Evolutionary conservation across 257 asterid species (phyloP), one percentile per base, ranked within the genome.

Genomic region (Prunella vulgaris): DNA sequence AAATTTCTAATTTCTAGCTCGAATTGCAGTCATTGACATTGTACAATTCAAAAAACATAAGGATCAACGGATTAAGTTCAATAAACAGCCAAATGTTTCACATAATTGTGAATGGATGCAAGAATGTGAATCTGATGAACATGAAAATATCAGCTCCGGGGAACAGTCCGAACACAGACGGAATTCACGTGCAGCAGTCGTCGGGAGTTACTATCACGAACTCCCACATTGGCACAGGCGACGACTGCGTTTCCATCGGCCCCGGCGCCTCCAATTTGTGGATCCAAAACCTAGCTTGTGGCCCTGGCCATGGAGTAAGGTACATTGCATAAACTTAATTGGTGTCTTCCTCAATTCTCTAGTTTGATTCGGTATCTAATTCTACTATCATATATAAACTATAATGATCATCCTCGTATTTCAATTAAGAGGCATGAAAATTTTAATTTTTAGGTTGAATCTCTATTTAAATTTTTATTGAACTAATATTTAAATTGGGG

Each of bases 301-400:
- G 93, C 42, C 93, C 93, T 0, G 90, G 93, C 28, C 93, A 86
- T 8, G 93, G 93, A 2, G 66, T 86, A 66, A 86, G 92, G 89
- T 48, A 2, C 0, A 5, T 10, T 5, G 0, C 0, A 0, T 37
- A 3, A 5, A 35, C 8, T 6, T 37, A 10, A 37, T 37, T 37
- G 44, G 0, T 9, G 40, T 33, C 40, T 10, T 33, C 7, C 7
- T 33, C 7, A 5, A 5, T 33, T 33, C n/a, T n/a, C n/a, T n/a
- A n/a, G n/a, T n/a, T n/a, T n/a, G n/a, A n/a, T n/a, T n/a, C n/a
- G n/a, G n/a, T n/a, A n/a, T n/a, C n/a, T n/a, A n/a, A n/a, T n/a
- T n/a, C n/a, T n/a, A n/a, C n/a, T n/a, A n/a, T n/a, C n/a, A 25
- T 25, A 25, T 25, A 25, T 25, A 25, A 25, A 25, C 28, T 3